These are phyloP conservation scores for Solanum rostratum DNA, from an alignment of 257 asterid genomes.

Conservation along the genomic window DNA sequence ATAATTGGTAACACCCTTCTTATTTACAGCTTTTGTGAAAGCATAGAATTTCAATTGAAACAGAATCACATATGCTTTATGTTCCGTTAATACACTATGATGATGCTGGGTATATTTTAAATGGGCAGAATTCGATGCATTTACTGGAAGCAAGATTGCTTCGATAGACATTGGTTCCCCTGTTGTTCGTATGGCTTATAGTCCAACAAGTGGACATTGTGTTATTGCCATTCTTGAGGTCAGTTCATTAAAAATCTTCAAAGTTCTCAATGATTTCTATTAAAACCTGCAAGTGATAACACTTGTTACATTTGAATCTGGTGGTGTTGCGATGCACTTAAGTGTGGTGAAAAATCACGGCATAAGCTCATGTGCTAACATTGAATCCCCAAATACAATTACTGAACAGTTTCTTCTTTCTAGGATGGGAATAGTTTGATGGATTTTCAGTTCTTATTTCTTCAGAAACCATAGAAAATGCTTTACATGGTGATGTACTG, in stretches of 20 bases:
- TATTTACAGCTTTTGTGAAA: not conserved
- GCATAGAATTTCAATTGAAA: not conserved
- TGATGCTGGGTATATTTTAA: slow-evolving; percentile 5
- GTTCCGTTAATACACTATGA: not conserved
- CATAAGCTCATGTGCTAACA: not conserved
- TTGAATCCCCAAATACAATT: not conserved
- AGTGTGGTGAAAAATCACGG: not conserved
- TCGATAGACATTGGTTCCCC: slow-evolving; percentile 94
- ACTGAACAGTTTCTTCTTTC: not conserved
- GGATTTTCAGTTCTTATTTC: not conserved
- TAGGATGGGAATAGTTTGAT: not conserved
- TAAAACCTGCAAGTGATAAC: not conserved
- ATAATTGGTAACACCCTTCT: slow-evolving; percentile 41
- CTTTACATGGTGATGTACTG: not conserved
- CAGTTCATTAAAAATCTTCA: slow-evolving; percentile 7
- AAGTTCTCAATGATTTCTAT: not conserved
- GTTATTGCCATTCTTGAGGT: slow-evolving; percentile 94
- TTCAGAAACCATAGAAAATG: not conserved
- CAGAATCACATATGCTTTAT: not conserved
- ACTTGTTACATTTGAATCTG: not conserved
- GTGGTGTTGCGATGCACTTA: not conserved
- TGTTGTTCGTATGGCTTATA: slow-evolving; percentile 92
- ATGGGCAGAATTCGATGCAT: slow-evolving; percentile 78
- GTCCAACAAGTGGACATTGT: slow-evolving; percentile 71
- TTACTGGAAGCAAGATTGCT: slow-evolving; percentile 92